These are phyloP conservation scores for Aspergillus niger DNA, from an alignment of 2,329 filamentous ascomycete genomes.

Conservation along the genomic window DNA sequence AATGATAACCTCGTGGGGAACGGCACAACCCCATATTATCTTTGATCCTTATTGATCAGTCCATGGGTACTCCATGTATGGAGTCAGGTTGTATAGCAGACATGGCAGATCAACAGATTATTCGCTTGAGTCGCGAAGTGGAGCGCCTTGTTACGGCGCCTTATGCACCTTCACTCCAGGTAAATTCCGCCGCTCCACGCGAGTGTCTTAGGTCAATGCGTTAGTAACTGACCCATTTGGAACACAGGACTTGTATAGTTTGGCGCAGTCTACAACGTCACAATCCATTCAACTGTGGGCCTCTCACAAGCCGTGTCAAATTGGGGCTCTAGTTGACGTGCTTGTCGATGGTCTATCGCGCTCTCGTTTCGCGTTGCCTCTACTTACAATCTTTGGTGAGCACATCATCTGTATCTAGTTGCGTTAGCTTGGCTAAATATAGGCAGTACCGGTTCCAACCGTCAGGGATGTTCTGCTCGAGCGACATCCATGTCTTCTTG, in stretches of 20 bases:
- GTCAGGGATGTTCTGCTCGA: conserved; percentile 39
- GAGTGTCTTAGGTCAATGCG: background rate
- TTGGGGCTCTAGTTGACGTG: conserved; percentile 47
- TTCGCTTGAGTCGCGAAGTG: conserved; percentile 44
- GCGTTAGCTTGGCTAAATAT: conserved; percentile 14
- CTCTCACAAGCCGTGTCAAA: conserved; percentile 51
- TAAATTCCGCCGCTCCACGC: conserved; percentile 31
- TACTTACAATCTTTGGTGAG: conserved; percentile 54
- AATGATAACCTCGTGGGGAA: conserved; percentile 3
- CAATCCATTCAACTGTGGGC: conserved; percentile 50
- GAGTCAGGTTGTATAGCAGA: background rate
- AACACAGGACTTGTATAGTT: conserved; percentile 34
- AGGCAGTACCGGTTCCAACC: conserved; percentile 27
- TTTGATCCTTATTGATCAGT: background rate
- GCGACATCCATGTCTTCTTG: conserved; percentile 37
- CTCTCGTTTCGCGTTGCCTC: conserved; percentile 53
- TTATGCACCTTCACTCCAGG: conserved; percentile 55
- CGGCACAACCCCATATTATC: background rate
- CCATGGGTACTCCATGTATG: background rate
- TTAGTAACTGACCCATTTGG: conserved; percentile 14
- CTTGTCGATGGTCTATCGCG: conserved; percentile 54
- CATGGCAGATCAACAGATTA: conserved; percentile 29
- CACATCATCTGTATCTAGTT: background rate
- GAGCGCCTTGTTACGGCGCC: conserved; percentile 51
- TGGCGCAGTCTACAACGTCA: conserved; percentile 32